Evolutionary conservation across 768 basidiomycete genomes (phyloP), one percentile per base, ranked within the genome.

Genomic region (Boletus sensibilis): DNA sequence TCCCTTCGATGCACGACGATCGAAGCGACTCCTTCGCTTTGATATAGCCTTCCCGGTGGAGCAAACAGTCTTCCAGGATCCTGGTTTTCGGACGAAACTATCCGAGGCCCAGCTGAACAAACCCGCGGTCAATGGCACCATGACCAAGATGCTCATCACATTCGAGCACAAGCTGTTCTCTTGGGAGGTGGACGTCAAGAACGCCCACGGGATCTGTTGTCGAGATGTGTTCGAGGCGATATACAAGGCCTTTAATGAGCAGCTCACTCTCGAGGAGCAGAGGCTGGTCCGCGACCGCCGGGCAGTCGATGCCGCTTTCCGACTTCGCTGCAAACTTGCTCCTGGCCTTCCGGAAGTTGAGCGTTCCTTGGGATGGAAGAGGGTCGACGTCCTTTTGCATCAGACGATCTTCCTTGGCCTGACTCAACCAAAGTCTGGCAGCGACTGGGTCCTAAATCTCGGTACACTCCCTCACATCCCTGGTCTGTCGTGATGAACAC

Each of bases 181-280:
- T 35, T 77, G 75, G 75, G 71, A 70, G 6, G 70, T 84, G 38
- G 59, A 76, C 51, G 76, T 83, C 54, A 73, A 75, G 46, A 74
- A 78, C 37, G 48, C 70, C 21, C 67, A 67, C 40, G 79, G 79
- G 13, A 73, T 87, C 53, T 71, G 78, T 14, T 80, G 83, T 61
- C 75, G 80, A 23, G 85, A 88, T 50, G 77, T 88, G 34, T 84
- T 86, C 64, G 68, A 78, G 52, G 80, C 78, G 11, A 84, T 88
- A 27, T 78, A 82, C 63, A 75, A 79, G 41, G 69, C 76, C 6
- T 82, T 79, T 57, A 68, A 77, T 45, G 67, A 72, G 37, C 74
- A 72, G 9, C 70, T 87, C 65, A 78, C 79, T 1, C 61, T 63
- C 23, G 72, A 76, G 34, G 84, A 87, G 33, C 74, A 72, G 53